A percentile compares a stretch with the other conserved stretches of the same genome.
Conservation (phyloP, 371 early-diverging fungal genomes). For the Mucor mucedo region DNA sequence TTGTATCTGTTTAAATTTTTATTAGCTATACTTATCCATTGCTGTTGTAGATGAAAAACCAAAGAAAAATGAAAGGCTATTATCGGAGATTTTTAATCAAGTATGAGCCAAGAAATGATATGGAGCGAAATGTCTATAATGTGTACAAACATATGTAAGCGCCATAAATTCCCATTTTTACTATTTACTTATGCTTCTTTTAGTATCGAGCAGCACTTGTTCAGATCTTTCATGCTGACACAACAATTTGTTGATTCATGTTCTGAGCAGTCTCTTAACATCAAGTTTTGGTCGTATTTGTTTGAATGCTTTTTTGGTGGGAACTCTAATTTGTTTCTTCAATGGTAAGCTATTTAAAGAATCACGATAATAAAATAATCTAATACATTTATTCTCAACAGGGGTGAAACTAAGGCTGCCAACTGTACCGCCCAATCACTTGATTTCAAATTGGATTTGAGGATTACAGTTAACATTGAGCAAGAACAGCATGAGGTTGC, state of each 20-base stretch:
- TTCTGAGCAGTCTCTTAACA: slow-evolving; percentile 7
- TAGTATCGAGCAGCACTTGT: not conserved
- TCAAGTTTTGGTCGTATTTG: not conserved
- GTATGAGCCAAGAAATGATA: too few species aligned
- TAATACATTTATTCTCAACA: slow-evolving; percentile 2
- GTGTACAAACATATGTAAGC: too few species aligned
- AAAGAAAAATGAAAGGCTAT: too few species aligned
- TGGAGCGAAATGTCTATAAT: too few species aligned
- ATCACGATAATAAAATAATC: not conserved
- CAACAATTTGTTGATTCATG: slow-evolving; percentile 1
- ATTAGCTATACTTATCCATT: too few species aligned
- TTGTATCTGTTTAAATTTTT: too few species aligned
- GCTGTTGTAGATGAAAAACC: too few species aligned
- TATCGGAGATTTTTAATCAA: too few species aligned
- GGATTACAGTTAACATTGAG: not conserved
- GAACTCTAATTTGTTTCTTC: too few species aligned
- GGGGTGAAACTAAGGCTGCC: not conserved
- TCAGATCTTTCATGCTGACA: not conserved
- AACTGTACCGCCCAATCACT: not conserved
- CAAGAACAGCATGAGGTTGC: not conserved
- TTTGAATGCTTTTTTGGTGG: slow-evolving; percentile 6
- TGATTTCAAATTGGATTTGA: slow-evolving; percentile 4
- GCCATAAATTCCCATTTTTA: too few species aligned
- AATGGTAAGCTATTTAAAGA: slow-evolving; percentile 8
- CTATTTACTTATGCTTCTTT: not conserved